Evolutionary conservation across 1,284 basidiomycete genomes (phyloP).

Genomic region (Ceratobasidium sp.): DNA sequence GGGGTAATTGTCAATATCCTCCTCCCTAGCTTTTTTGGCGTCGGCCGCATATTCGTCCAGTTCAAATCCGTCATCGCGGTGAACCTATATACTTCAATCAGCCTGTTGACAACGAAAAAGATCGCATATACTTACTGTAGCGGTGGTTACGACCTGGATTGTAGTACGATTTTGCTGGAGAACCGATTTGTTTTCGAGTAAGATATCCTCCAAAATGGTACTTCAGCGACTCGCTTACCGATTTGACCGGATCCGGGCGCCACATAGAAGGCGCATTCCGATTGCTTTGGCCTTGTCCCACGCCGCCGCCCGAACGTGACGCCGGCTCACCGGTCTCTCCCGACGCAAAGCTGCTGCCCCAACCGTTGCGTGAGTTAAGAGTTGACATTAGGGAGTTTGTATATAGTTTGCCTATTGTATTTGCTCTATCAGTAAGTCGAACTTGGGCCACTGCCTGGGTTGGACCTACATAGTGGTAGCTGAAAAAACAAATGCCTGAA

Average conservation of each 20-base stretch:
- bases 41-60: conserved; percentile 27
- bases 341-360: conserved; percentile 41
- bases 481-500: conserved; percentile 40
- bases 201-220: too few species aligned
- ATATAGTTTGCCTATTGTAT: conserved; percentile 35
- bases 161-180: neutral
- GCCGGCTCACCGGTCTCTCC: neutral
- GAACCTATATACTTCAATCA: conserved; percentile 13
- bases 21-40: neutral
- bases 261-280: conserved; percentile 30
- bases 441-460: neutral
- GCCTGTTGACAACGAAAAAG: neutral
- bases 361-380: conserved; percentile 40
- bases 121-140: conserved; percentile 41
- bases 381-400: conserved; percentile 44
- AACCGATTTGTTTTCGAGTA: neutral
- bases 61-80: conserved; percentile 42
- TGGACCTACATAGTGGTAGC: conserved; percentile 33
- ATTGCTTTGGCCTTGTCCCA: conserved; percentile 7
- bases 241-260: conserved; percentile 30
- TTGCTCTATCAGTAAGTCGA: neutral
- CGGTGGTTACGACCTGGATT: conserved; percentile 37
- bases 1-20: conserved; percentile 7
- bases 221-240: conserved; percentile 20
- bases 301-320: conserved; percentile 25